Percentiles rank a stretch among this genome's conserved stretches.
These are phyloP conservation scores for Termitomyces sp. DNA, from an alignment of 768 basidiomycete species.

Conservation along the genomic window DNA sequence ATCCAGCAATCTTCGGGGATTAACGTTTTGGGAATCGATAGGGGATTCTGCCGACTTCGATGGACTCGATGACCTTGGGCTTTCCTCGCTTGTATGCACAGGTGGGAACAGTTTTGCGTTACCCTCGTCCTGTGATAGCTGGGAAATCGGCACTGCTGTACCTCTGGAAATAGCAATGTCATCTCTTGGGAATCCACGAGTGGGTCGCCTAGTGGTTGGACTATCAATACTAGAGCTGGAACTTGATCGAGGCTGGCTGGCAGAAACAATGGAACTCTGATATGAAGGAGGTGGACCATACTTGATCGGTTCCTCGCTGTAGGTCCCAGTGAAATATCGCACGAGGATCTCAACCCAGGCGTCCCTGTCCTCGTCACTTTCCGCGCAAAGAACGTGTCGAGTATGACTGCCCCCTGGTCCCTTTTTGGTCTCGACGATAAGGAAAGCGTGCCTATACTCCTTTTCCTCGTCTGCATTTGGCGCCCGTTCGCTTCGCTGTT, in stretches of 20 bases:
- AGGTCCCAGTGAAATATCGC: constrained; percentile 77
- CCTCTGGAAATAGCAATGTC: constrained; percentile 49
- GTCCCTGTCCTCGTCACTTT: constrained; percentile 91
- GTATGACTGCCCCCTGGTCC: constrained; percentile 63
- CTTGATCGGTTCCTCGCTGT: constrained; percentile 62
- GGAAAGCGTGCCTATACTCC: constrained; percentile 94
- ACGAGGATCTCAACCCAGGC: constrained; percentile 94
- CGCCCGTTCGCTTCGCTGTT: constrained; percentile 60
- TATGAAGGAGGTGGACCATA: constrained; percentile 25
- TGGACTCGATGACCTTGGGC: constrained; percentile 44
- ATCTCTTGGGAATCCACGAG: constrained; percentile 50
- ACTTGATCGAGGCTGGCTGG: constrained; percentile 52
- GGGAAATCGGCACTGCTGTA: constrained; percentile 48
- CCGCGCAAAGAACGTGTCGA: constrained; percentile 93
- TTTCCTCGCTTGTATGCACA: constrained; percentile 27
- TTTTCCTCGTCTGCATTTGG: constrained; percentile 74
- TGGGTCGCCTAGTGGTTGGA: constrained; percentile 27
- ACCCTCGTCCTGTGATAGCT: constrained; percentile 45
- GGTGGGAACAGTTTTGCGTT: constrained; percentile 59
- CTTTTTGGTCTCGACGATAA: constrained; percentile 88
- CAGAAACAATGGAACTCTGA: constrained; percentile 13
- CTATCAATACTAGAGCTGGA: constrained; percentile 35
- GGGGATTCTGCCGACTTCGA: constrained; percentile 48
- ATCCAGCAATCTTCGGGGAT: constrained; percentile 36
- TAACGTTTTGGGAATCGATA: constrained; percentile 32